phyloP scores from a whole-genome alignment of 305 asterid genomes.

The Fraxinus xanthoxyloides region DNA sequence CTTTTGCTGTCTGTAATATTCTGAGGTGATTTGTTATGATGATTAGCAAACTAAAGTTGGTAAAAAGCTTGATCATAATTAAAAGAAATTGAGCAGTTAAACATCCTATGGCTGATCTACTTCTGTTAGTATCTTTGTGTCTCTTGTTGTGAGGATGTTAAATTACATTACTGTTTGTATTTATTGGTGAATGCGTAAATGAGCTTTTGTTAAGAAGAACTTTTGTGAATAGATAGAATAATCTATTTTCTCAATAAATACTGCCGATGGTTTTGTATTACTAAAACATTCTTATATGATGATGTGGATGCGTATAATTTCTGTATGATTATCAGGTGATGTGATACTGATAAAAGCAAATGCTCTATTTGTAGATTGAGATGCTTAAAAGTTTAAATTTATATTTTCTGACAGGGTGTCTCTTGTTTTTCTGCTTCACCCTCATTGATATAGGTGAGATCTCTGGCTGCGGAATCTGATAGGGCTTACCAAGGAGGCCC shows the following conservation, averaged over 20 bases:
- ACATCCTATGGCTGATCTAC: not conserved
- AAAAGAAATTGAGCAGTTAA: not conserved
- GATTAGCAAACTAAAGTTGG: not conserved
- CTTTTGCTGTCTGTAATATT: not conserved
- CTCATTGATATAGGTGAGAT: slow-evolving; percentile 65
- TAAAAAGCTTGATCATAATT: not conserved
- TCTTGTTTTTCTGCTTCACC: slow-evolving; percentile 20
- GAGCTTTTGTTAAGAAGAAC: not conserved
- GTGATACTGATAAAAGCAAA: slow-evolving; percentile 8
- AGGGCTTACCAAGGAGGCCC: slow-evolving; percentile 96
- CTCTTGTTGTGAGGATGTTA: not conserved
- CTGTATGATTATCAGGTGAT: not conserved
- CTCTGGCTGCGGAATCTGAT: slow-evolving; percentile 92
- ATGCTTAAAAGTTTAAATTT: slow-evolving; percentile 12
- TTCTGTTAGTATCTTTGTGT: not conserved
- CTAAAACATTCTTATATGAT: not conserved
- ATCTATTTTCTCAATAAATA: not conserved
- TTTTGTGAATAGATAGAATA: slow-evolving; percentile 3
- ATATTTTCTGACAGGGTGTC: slow-evolving; percentile 13
- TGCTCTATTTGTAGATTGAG: slow-evolving; percentile 17
- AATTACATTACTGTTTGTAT: slow-evolving; percentile 5
- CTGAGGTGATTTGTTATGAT: not conserved
- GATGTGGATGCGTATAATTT: not conserved
- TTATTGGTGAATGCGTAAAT: not conserved
- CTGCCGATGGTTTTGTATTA: not conserved